Evolutionary conservation across 1,139 yeast genomes (phyloP), one percentile per base, ranked within the genome.

Genomic region (Ogataea hybrid): DNA sequence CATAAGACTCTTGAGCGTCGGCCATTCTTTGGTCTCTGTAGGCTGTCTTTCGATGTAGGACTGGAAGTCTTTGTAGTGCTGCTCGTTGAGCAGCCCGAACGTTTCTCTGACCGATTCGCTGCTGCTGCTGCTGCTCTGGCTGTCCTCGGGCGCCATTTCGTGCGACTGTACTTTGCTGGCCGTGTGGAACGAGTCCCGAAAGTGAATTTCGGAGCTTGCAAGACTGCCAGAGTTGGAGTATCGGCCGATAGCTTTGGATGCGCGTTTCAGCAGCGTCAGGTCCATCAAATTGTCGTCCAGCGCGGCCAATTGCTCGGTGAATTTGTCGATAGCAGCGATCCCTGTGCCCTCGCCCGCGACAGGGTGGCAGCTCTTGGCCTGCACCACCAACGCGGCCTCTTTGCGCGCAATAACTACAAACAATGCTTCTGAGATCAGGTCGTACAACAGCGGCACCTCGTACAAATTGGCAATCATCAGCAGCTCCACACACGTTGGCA

Each of bases 371-470:
- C 27, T 23, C 9, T 54, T 46, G 2, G 55, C 55, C 8, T 69
- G 72, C 25, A 69, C 65, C 35, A 76, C 67, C 25, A 82, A 61
- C 41, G 68, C 68, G 6, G 72, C 71, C 52, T 82, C 89, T 47
- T 81, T 80, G 46, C 80, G 70, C 2, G 86, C 85, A 48, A 84
- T 71, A 10, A 83, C 73, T 1, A 85, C 84, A 59, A 79, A 84
- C 43, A 84, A 63, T 0, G 81, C 80, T 54, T 84, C 94, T 42
- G 78, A 66, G 36, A 84, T 75, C 52, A 83, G 67, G 54, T 83
- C 88, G 56, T 81, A 82, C 27, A 84, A 64, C 43, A 84, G 63
- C 1, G 90, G 90, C 15, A 84, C 73, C 47, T 79, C 79, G 55
- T 78, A 82, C 47, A 77, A 71, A 51, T 81, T 80, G 2, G 88